Base-by-base conservation (phyloP, 2,329 filamentous ascomycete genomes). In the Claviceps cyperi region DNA sequence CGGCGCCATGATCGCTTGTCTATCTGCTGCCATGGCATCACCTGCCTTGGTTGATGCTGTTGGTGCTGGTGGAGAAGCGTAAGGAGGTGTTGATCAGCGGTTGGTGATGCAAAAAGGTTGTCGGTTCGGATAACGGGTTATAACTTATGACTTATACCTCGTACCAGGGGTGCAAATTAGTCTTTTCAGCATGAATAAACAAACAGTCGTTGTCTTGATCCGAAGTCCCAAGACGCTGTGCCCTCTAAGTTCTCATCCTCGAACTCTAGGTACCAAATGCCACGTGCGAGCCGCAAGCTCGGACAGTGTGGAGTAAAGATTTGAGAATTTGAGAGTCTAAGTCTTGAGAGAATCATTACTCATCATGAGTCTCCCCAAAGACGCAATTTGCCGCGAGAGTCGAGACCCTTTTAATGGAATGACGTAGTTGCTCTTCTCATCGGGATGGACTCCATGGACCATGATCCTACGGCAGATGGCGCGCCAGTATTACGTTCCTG, bases 1-100 rank as follows among this genome's bases (percentile, higher is more conserved):
- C 15, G 59, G 52, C 38, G 43, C 58, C 39, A 22, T 57, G 4
- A 17, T 59, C 38, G 51, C 56, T 24, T 50, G 58, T 17, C 7
- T 28, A n/a, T 43, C 41, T 28, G 22, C 41, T 32, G 41, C 41
- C 41, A n/a, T 43, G 41, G 41, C 41, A 28, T 6, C 41, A 7
- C 13, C 41, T 28, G 17, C 14, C 15, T 7, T 7, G 15, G 2
- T 4, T 4, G 8, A 11, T 11, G 38, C 4, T 40, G 38, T 4
- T 21, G 38, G 5, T n/a, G 9, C 9, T 11, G 28, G 9, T 21
- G 38, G 17, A 13, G 4, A 17, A 21, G 38, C 17, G 11, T 40
- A 9, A 19, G 38, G 38, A 40, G 38, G 28, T 11, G 28, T 32
- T 32, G 9, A 32, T 32, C 9, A 32, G 28, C 28, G 28, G 11